Conservation (phyloP, 805 yeast species). For the Kuraishia piskuri region DNA sequence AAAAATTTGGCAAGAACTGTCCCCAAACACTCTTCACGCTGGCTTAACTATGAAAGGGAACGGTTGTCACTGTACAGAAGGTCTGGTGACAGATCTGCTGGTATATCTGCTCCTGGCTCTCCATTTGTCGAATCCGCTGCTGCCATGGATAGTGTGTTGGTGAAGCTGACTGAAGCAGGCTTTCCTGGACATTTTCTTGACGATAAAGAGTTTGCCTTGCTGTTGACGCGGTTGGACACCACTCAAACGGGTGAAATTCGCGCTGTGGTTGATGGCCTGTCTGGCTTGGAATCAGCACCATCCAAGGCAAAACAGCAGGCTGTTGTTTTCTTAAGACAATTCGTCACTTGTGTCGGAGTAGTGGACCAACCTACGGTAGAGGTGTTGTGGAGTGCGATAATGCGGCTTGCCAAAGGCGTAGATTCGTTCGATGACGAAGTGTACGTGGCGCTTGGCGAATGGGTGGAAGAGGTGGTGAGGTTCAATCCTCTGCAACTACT, state of each 20-base stretch:
- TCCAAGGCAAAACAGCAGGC: background rate
- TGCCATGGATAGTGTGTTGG: background rate
- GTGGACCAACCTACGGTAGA: background rate
- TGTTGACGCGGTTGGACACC: background rate
- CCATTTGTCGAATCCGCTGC: background rate
- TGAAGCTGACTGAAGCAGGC: background rate
- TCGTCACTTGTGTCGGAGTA: background rate
- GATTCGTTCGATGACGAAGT: background rate
- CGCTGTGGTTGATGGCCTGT: background rate
- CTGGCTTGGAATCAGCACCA: background rate
- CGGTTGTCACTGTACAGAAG: background rate
- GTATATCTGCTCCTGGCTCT: background rate
- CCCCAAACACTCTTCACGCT: background rate
- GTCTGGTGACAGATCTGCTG: background rate
- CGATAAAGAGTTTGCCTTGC: background rate
- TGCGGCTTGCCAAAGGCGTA: background rate
- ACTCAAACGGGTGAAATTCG: too few species aligned
- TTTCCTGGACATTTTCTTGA: background rate
- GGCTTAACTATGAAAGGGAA: background rate
- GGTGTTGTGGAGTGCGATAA: background rate
- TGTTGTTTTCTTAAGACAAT: background rate
- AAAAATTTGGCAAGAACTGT: background rate
- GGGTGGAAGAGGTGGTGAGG: background rate
- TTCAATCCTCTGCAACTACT: background rate
- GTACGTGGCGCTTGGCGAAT: background rate